A percentile compares a stretch with the other conserved stretches of the same genome.
phyloP scores from a whole-genome alignment of 2,329 filamentous ascomycete genomes.

The Hymenoscyphus salicellus region DNA sequence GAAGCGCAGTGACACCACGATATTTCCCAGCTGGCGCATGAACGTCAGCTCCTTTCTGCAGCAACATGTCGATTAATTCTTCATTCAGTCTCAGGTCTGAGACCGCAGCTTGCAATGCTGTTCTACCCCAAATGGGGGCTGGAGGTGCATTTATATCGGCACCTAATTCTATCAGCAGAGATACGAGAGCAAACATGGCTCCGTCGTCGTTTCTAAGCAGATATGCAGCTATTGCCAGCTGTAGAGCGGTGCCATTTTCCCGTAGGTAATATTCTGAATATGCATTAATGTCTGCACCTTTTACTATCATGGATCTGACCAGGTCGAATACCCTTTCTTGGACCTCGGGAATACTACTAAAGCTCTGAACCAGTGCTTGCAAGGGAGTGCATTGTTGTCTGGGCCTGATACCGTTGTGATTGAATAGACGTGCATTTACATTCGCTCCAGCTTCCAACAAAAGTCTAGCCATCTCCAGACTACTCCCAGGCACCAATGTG shows the following conservation, averaged over 20 bases:
- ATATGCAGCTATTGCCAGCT: too few species aligned
- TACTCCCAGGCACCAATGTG: background rate
- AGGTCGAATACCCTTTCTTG: background rate
- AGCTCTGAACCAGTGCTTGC: too few species aligned
- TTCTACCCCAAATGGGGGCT: background rate
- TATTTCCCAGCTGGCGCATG: background rate
- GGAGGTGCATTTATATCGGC: background rate
- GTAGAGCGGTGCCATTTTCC: too few species aligned
- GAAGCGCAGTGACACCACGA: background rate
- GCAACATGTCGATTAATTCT: background rate
- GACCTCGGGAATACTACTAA: too few species aligned
- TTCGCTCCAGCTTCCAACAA: background rate
- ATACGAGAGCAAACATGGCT: background rate
- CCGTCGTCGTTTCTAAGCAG: too few species aligned
- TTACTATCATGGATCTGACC: background rate
- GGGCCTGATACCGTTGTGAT: too few species aligned
- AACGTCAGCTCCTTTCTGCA: background rate
- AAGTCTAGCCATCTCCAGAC: background rate
- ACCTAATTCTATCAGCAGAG: background rate
- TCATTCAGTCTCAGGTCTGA: background rate
- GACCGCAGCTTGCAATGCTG: background rate
- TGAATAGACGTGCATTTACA: background rate
- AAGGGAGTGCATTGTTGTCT: too few species aligned
- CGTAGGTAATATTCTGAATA: background rate
- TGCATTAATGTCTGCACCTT: background rate